Evolutionary conservation across 2,329 filamentous ascomycete genomes (phyloP).

Genomic region (Ophiocordyceps camponoti-leonardi): DNA sequence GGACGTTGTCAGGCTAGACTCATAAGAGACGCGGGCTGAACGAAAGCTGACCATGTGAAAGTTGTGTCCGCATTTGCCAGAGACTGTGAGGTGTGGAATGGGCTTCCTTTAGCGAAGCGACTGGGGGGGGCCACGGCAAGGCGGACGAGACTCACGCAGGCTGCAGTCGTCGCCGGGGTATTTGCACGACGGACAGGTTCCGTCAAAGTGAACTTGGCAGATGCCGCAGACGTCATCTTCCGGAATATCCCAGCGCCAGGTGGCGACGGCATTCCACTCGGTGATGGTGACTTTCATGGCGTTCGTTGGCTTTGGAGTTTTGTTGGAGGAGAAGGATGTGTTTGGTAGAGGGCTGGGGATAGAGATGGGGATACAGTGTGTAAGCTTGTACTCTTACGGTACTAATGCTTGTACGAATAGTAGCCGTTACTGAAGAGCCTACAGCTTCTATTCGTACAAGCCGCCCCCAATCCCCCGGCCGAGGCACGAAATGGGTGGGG

Average conservation of each 20-base stretch:
- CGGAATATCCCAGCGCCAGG: slow-evolving; percentile 95
- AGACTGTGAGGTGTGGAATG: slow-evolving; percentile 40
- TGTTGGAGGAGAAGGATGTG: not conserved
- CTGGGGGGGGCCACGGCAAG: not conserved
- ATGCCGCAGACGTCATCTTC: slow-evolving; percentile 97
- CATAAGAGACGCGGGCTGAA: not conserved
- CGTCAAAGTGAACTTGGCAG: slow-evolving; percentile 94
- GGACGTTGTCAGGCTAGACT: not conserved
- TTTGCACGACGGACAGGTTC: slow-evolving; percentile 94
- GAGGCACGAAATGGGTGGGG: not conserved
- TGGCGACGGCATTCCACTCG: slow-evolving; percentile 84
- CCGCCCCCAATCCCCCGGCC: not conserved
- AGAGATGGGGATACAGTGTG: not conserved
- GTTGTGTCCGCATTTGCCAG: slow-evolving; percentile 90
- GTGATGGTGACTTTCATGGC: slow-evolving; percentile 93
- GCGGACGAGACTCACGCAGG: slow-evolving; percentile 44
- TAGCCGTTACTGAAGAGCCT: no score
- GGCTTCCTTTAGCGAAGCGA: slow-evolving; percentile 1
- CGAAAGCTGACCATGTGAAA: slow-evolving; percentile 69
- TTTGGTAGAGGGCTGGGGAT: not conserved
- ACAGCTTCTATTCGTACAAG: not conserved
- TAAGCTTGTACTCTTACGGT: not conserved
- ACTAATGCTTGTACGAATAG: not conserved
- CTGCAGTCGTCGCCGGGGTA: slow-evolving; percentile 94
- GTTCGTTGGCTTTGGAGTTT: not conserved